Conservation (phyloP, 257 asterid species). For the Agastache rugosa region DNA sequence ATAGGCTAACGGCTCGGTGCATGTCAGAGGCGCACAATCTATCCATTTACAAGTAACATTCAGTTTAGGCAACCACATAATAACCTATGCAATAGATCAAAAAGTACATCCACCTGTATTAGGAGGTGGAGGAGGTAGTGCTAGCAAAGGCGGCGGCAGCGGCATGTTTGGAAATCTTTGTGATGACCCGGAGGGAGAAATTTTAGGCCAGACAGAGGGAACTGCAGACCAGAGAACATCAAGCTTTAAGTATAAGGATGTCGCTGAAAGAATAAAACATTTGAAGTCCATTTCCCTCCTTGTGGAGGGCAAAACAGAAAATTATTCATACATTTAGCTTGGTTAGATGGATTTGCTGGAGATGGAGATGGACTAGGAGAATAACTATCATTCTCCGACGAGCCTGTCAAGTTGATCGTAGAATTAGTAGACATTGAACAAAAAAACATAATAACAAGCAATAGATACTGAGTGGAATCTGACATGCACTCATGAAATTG, state of each 20-base stretch:
- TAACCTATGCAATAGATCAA: slow-evolving; percentile 18
- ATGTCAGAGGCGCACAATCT: slow-evolving; percentile 76
- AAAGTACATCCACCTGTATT: slow-evolving; percentile 58
- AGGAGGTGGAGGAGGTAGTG: slow-evolving; percentile 93
- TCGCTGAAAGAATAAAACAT: slow-evolving; percentile 25
- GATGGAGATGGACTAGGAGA: slow-evolving; percentile 53
- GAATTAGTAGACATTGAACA: slow-evolving; percentile 29
- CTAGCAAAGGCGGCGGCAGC: slow-evolving; percentile 53
- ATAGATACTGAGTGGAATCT: slow-evolving; percentile 11
- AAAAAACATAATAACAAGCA: slow-evolving; percentile 21
- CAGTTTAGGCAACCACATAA: slow-evolving; percentile 21
- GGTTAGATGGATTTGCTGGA: slow-evolving; percentile 49
- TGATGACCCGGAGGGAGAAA: slow-evolving; percentile 42
- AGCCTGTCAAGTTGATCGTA: slow-evolving; percentile 45
- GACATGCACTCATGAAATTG: slow-evolving; percentile 46
- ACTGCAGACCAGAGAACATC: slow-evolving; percentile 51
- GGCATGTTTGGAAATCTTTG: slow-evolving; percentile 59
- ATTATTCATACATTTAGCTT: slow-evolving; percentile 48
- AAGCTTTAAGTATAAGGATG: slow-evolving; percentile 39
- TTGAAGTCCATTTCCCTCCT: slow-evolving; percentile 9
- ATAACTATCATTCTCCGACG: slow-evolving; percentile 38
- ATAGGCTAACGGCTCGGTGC: slow-evolving; percentile 79
- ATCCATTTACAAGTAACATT: slow-evolving; percentile 27
- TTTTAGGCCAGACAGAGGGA: slow-evolving; percentile 61
- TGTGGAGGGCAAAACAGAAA: slow-evolving; percentile 28